Conservation (phyloP, 2,329 filamentous ascomycete species). For the Didymella segeticola region DNA sequence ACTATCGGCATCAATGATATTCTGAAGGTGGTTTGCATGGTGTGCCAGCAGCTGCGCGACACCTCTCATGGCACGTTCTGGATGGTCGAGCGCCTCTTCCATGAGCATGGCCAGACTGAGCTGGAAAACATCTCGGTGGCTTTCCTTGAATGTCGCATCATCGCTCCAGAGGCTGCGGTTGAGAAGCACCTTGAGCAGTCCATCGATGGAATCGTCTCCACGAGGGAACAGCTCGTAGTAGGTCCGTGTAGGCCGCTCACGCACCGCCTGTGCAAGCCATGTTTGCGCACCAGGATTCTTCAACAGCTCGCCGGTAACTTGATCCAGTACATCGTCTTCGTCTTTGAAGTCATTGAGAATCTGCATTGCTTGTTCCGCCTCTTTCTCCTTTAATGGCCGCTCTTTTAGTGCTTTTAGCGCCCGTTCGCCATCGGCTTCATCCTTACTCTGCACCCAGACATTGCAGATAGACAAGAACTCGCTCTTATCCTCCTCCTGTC, state of each 20-base stretch:
- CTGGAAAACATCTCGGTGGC: constrained; percentile 67
- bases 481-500: constrained; percentile 47
- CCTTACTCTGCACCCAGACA: constrained; percentile 42
- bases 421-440: constrained; percentile 51
- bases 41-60: constrained; percentile 65
- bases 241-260: constrained; percentile 49
- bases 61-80: constrained; percentile 66
- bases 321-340: constrained; percentile 52
- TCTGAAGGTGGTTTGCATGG: constrained; percentile 60
- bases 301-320: constrained; percentile 49
- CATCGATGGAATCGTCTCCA: constrained; percentile 55
- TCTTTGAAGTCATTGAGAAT: constrained; percentile 52
- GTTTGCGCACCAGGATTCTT: constrained; percentile 47
- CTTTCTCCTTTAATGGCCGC: constrained; percentile 44
- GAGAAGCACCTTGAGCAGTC: constrained; percentile 51
- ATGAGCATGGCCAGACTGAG: constrained; percentile 87
- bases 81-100: constrained; percentile 82
- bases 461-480: constrained; percentile 45
- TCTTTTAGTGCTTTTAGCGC: constrained; percentile 40
- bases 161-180: constrained; percentile 52
- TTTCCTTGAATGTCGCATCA: constrained; percentile 53
- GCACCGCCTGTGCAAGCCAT: constrained; percentile 48
- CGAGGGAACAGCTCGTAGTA: constrained; percentile 54
- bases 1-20: constrained; percentile 73
- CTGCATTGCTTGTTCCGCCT: constrained; percentile 50